A percentile compares a stretch with the other conserved stretches of the same genome.
These are phyloP conservation scores for Xerophyta viscosa DNA, from an alignment of 106 monocot genomes.

Conservation along the genomic window DNA sequence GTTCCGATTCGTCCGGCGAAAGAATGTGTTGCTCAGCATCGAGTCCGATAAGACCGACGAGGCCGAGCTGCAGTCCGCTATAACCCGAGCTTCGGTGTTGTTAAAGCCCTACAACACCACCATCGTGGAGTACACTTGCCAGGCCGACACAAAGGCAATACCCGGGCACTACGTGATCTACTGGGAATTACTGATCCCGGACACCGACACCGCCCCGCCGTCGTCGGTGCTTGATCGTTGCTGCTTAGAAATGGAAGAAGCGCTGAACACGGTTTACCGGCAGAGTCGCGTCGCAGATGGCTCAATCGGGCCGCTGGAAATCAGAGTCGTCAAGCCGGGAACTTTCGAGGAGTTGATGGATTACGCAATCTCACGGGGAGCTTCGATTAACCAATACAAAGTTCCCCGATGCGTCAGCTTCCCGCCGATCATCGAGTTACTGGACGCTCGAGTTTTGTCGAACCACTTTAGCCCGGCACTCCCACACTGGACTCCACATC, in stretches of 20 bases:
- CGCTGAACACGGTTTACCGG: constrained; percentile 78
- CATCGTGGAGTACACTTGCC: constrained; percentile 76
- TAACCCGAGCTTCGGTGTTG: constrained; percentile 45
- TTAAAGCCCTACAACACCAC: constrained; percentile 54
- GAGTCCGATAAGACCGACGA: constrained; percentile 91
- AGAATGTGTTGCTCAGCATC: constrained; percentile 82
- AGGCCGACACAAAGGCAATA: constrained; percentile 54
- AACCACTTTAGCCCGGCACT: constrained; percentile 71
- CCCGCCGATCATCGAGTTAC: constrained; percentile 42
- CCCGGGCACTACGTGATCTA: constrained; percentile 89
- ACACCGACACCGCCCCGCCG: constrained; percentile 31
- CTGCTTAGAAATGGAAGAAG: constrained; percentile 70
- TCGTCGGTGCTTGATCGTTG: constrained; percentile 74
- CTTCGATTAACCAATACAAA: constrained; percentile 92
- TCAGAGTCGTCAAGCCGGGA: constrained; percentile 63
- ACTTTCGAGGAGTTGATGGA: constrained; percentile 88
- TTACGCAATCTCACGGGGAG: constrained; percentile 56
- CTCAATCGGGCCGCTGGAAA: constrained; percentile 82
- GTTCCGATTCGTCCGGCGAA: constrained; percentile 69
- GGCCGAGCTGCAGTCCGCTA: constrained; percentile 70
- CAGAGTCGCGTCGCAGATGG: constrained; percentile 50
- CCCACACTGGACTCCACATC: constrained; percentile 56
- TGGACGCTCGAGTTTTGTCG: constrained; percentile 35
- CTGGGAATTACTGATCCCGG: constrained; percentile 63
- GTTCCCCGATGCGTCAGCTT: constrained; percentile 67